Evolutionary conservation across 768 basidiomycete genomes (phyloP).

Genomic region (Trametes gibbosa): DNA sequence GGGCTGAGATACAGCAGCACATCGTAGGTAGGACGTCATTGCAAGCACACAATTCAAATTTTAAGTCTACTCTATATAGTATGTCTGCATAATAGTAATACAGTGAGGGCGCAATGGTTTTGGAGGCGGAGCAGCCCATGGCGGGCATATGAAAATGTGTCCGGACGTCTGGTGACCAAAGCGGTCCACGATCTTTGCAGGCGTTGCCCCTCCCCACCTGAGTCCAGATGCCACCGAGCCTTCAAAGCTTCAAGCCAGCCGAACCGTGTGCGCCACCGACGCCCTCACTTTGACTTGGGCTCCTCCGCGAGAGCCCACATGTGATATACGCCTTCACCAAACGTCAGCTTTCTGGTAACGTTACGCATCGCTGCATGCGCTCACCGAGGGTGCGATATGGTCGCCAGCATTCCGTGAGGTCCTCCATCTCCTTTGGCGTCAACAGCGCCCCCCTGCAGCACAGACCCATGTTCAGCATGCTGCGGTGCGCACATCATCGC

Average conservation of each 20-base stretch:
- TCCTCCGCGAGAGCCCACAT: slow-evolving; percentile 75
- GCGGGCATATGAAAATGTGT: too few relatives aligned
- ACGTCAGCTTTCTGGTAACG: slow-evolving; percentile 2
- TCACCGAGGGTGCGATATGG: slow-evolving; percentile 81
- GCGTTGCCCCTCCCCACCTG: too few relatives aligned
- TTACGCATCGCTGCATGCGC: slow-evolving; percentile 27
- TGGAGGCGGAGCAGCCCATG: too few relatives aligned
- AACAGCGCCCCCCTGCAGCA: slow-evolving; percentile 61
- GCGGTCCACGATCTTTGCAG: too few relatives aligned
- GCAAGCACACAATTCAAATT: too few relatives aligned
- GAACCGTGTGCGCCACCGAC: neutral
- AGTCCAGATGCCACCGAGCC: too few relatives aligned
- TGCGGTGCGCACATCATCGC: neutral
- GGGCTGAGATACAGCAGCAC: too few relatives aligned
- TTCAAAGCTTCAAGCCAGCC: neutral
- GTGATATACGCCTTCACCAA: slow-evolving; percentile 65
- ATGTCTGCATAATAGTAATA: too few relatives aligned
- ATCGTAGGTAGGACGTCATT: too few relatives aligned
- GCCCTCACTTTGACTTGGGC: slow-evolving; percentile 19
- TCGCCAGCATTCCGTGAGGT: slow-evolving; percentile 70
- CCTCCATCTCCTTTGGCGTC: slow-evolving; percentile 80
- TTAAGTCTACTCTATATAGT: too few relatives aligned
- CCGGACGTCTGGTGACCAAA: too few relatives aligned
- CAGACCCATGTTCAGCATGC: slow-evolving; percentile 10
- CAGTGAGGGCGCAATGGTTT: too few relatives aligned